phyloP scores from a whole-genome alignment of 1,284 basidiomycete genomes.

The Sanghuangporus baumii region DNA sequence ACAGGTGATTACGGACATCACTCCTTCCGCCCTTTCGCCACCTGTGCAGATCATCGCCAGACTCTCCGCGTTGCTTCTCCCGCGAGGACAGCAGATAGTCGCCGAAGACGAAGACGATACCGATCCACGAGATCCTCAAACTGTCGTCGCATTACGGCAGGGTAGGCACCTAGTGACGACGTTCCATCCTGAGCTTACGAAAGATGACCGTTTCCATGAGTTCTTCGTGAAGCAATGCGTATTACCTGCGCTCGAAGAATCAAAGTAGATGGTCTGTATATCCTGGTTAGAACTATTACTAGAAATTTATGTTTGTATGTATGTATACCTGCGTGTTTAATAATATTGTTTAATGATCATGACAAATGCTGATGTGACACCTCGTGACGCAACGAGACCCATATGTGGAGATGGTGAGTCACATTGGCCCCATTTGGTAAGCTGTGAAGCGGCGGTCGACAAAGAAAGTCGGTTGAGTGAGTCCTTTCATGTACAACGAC shows the following conservation, averaged over 20 bases:
- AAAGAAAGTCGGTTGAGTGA: not conserved
- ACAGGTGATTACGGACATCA: constrained; percentile 58
- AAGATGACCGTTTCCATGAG: constrained; percentile 85
- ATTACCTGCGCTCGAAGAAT: constrained; percentile 26
- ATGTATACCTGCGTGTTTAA: not conserved
- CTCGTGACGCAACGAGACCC: not conserved
- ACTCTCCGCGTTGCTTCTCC: constrained; percentile 58
- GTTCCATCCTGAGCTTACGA: constrained; percentile 93
- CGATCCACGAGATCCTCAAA: constrained; percentile 48
- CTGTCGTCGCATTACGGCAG: constrained; percentile 83
- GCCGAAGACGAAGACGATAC: constrained; percentile 31
- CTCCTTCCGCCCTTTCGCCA: constrained; percentile 37
- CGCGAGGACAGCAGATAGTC: constrained; percentile 36
- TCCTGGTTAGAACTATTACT: not conserved
- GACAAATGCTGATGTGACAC: not conserved
- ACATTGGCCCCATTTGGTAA: not conserved
- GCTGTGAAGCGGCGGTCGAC: not conserved
- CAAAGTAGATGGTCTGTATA: not conserved
- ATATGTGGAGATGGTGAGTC: not conserved
- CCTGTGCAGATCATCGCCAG: constrained; percentile 68
- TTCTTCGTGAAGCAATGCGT: constrained; percentile 75
- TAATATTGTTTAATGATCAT: too few relatives aligned
- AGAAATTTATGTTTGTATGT: too few relatives aligned
- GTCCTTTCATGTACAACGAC: constrained; percentile 9
- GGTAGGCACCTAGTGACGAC: constrained; percentile 83